phyloP scores from a whole-genome alignment of 176 grass and related monocot species.

The Dendrocalamus sinicus region DNA sequence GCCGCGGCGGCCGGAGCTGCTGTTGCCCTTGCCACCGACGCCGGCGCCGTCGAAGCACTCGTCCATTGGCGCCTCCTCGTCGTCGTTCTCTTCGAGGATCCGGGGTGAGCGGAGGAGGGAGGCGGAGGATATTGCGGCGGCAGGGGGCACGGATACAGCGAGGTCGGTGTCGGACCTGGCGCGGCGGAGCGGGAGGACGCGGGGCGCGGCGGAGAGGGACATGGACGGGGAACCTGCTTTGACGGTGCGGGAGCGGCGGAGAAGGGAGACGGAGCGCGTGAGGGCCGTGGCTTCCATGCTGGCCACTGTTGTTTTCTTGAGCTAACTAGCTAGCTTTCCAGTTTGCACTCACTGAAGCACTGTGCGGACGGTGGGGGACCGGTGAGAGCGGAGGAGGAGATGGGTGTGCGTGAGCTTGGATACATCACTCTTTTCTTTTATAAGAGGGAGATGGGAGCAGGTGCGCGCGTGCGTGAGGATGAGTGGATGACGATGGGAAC shows the following conservation, averaged over 20 bases:
- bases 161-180: slow-evolving; percentile 65
- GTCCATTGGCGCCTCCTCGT: slow-evolving; percentile 33
- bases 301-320: too few species aligned
- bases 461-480: too few species aligned
- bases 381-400: too few species aligned
- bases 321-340: too few species aligned
- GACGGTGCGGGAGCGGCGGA: slow-evolving; percentile 9
- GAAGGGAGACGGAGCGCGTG: slow-evolving; percentile 51
- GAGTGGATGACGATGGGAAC: too few species aligned
- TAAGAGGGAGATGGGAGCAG: too few species aligned
- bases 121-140: neutral
- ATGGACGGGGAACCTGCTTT: neutral
- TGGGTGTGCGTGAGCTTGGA: too few species aligned
- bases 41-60: slow-evolving; percentile 44
- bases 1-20: slow-evolving; percentile 22
- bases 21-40: slow-evolving; percentile 43
- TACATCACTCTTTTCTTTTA: too few species aligned
- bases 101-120: slow-evolving; percentile 22
- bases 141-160: slow-evolving; percentile 8
- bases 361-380: too few species aligned
- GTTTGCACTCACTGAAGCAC: too few species aligned
- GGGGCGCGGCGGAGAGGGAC: neutral
- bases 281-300: slow-evolving; percentile 51
- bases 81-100: neutral
- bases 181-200: slow-evolving; percentile 51